Conservation (phyloP, 306 rosid species). For the Sphenostylis stenocarpa region DNA sequence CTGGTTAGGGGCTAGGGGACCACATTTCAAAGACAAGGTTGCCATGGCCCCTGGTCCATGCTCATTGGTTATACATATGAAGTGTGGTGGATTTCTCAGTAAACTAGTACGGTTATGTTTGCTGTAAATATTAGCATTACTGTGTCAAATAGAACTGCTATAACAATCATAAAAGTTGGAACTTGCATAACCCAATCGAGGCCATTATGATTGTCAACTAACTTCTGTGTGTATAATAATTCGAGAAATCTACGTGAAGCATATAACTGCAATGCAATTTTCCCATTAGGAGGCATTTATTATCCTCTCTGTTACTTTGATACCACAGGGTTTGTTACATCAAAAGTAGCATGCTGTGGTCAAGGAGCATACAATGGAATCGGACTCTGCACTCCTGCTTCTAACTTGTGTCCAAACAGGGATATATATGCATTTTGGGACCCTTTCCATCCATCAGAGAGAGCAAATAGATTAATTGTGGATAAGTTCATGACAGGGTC, state of each 20-base stretch:
- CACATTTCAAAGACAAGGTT: background rate
- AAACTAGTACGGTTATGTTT: background rate
- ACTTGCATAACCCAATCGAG: background rate
- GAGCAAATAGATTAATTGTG: slow-evolving; percentile 46
- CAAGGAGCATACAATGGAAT: slow-evolving; percentile 56
- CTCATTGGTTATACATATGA: background rate
- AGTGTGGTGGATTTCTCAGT: background rate
- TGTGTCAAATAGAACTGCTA: too few species aligned
- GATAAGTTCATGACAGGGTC: slow-evolving; percentile 51
- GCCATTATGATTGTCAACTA: background rate
- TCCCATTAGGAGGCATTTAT: background rate
- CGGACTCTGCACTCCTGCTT: slow-evolving; percentile 53
- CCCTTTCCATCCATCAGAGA: slow-evolving; percentile 49
- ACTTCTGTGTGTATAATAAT: background rate
- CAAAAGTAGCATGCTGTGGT: slow-evolving; percentile 57
- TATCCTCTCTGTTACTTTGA: background rate
- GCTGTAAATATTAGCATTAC: background rate
- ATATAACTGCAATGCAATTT: background rate
- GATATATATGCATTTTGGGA: slow-evolving; percentile 55
- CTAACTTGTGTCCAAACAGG: slow-evolving; percentile 56
- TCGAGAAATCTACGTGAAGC: background rate
- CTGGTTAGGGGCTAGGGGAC: background rate
- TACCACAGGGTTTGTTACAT: slow-evolving; percentile 48
- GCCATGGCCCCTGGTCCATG: background rate
- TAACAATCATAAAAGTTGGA: too few species aligned